Evolutionary conservation across 1,139 yeast species (phyloP), one percentile per base, ranked within the genome.

Genomic region (Zygosaccharomyces pseudobailii): DNA sequence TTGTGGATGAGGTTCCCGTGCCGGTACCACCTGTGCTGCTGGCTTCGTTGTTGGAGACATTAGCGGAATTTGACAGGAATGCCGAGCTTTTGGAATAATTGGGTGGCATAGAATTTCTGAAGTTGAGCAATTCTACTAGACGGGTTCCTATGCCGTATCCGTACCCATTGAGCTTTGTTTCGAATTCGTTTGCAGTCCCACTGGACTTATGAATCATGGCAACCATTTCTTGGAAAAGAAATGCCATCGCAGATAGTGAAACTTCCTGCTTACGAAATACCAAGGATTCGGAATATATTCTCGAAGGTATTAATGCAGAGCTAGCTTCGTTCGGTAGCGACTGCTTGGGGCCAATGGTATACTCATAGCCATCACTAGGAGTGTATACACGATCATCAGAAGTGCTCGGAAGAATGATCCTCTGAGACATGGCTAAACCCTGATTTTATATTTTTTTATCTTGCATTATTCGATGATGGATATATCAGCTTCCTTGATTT

Each of bases 131-230:
- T 58, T 84, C 90, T 28, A 82, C 63, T 36, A 78, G 65, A 51
- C 82, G 78, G 25, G 73, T 69, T 4, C 92, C 92, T 40, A 84
- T 71, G 59, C 80, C 73, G 66, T 87, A 77, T 0, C 98, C 98
- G 40, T 87, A 70, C 6, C 83, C 80, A 59, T 84, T 86, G 48
- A 92, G 74, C 53, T 86, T 74, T 27, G 78, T 73, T 62, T 90
- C 97, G 46, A 92, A 73, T 55, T 89, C 66, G 8, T 50, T 40
- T 3, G 60, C 55, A 3, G 62, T 47, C 34, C 55, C 50, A 43
- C 65, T 51, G 17, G 56, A 48, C 43, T 58, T 58, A 50, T 61
- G 56, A 21, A 58, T 47, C 25, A 55, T 52, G 4, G 57, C 41
- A 21, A 63, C 55, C 56, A 65, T 55, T 36, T 63, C 66, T 39